A percentile compares a stretch with the other conserved stretches of the same genome.
Conservation (phyloP, 345 rosid species). For the Abelmoschus esculentus region DNA sequence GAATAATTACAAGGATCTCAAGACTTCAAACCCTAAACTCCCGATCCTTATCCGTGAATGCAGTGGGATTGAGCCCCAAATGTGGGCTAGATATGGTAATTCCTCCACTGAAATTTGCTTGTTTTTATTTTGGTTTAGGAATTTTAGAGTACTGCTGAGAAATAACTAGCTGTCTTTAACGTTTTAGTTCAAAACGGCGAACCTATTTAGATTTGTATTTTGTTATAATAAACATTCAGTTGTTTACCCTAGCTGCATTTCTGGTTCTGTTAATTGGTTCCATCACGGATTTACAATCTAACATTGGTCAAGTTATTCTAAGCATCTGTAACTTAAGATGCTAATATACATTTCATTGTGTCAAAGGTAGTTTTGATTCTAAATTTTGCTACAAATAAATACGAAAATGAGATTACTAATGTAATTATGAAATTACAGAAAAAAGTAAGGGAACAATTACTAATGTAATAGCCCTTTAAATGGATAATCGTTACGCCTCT, state of each 20-base stretch:
- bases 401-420: not conserved
- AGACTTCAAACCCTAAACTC: constrained; percentile 80
- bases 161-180: not conserved
- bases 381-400: not conserved
- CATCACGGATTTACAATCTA: too few species aligned
- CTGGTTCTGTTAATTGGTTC: too few species aligned
- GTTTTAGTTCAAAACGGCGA: not conserved
- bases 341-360: too few species aligned
- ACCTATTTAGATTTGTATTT: not conserved
- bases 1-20: constrained; percentile 77
- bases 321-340: too few species aligned
- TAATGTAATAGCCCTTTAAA: not conserved
- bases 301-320: too few species aligned
- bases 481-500: not conserved
- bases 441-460: not conserved
- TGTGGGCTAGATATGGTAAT: constrained; percentile 95
- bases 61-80: constrained; percentile 70
- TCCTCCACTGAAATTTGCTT: not conserved
- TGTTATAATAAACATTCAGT: not conserved
- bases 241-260: not conserved
- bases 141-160: not conserved
- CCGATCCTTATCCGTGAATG: constrained; percentile 85
- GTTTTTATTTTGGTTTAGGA: not conserved
- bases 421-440: not conserved
- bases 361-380: not conserved